Base-by-base conservation (phyloP, 768 basidiomycete genomes). In the Psilocybe azurescens region DNA sequence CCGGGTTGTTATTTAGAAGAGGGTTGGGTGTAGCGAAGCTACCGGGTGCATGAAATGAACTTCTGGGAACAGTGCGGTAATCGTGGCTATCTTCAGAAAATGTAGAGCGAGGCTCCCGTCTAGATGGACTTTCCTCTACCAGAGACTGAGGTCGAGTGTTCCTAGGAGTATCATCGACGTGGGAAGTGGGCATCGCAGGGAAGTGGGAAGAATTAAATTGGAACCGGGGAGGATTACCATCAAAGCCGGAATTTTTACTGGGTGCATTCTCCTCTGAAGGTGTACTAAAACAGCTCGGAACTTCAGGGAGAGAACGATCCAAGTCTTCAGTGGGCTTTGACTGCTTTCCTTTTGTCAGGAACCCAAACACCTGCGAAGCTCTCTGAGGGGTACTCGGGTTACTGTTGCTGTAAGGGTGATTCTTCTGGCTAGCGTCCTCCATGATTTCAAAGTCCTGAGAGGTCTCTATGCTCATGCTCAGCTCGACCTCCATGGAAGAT, bases 401-500 rank as follows among this genome's bases (percentile, higher is more conserved):
- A 28, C 72, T 68, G 57, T 64, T 69, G 28, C 61, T 66, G 63
- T 81, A 78, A 11, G 80, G 77, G 36, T 59, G 65, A 41, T 70
- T 71, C 38, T 63, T 58, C 51, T 67, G 68, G 55, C 69, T 70
- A 38, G 62, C 56, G 50, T 65, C 67, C 54, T 72, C 67, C 33
- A 72, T 58, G 3, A 67, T 65, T 10, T 72, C 68, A 49, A 73
- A 61, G 10, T 73, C 71, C 18, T 73, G 69, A 46, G 73, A 71
- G n/a, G 71, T 73, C 56, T 87, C 83, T 24, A 78, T 74, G 11
- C 75, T 76, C 20, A 78, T 75, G 71, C 90, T 91, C 54, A 86
- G 77, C 69, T 92, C 90, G 3, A 93, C 92, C 61, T 89, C 87
- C 77, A 93, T 81, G 0, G 91, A 94, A 5, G 89, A 89, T 49